These are phyloP conservation scores for Didymella pomorum DNA, from an alignment of 2,329 filamentous ascomycete species.

Conservation along the genomic window DNA sequence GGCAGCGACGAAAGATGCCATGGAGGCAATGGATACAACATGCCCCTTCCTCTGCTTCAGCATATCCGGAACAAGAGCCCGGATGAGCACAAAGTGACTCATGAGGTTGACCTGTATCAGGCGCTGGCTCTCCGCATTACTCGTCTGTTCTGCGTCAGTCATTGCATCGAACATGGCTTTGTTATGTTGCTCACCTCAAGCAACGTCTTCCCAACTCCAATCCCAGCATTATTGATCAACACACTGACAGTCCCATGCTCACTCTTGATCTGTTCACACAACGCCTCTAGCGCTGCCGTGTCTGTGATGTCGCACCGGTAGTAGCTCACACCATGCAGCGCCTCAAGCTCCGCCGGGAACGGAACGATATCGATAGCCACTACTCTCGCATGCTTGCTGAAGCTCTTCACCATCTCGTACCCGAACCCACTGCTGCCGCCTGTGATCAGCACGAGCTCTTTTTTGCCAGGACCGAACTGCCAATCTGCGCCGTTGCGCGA, in stretches of 20 bases:
- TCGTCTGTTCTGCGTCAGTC: constrained; percentile 25
- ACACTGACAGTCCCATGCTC: constrained; percentile 38
- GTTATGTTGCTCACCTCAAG: constrained; percentile 26
- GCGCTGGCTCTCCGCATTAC: constrained; percentile 36
- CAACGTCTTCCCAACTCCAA: constrained; percentile 31
- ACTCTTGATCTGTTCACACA: constrained; percentile 32
- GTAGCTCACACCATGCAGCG: constrained; percentile 35
- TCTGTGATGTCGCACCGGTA: constrained; percentile 41
- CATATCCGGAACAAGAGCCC: constrained; percentile 45
- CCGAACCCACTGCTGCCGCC: constrained; percentile 43
- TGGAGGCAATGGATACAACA: constrained; percentile 41
- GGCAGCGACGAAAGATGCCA: constrained; percentile 38
- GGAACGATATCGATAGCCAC: constrained; percentile 34
- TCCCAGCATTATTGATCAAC: constrained; percentile 45
- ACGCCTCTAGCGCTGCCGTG: constrained; percentile 23
- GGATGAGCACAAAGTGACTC: constrained; percentile 39
- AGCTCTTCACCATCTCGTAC: constrained; percentile 41
- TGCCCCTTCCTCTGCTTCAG: constrained; percentile 40
- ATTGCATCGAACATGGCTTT: not conserved
- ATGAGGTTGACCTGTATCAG: constrained; percentile 44
- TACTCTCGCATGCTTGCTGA: constrained; percentile 33
- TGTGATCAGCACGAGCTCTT: constrained; percentile 41
- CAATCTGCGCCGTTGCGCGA: constrained; percentile 34
- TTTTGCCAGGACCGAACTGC: constrained; percentile 31
- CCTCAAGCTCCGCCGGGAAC: constrained; percentile 34